Conservation (phyloP, 176 grass and related monocot species). For the Carex cristatella region DNA sequence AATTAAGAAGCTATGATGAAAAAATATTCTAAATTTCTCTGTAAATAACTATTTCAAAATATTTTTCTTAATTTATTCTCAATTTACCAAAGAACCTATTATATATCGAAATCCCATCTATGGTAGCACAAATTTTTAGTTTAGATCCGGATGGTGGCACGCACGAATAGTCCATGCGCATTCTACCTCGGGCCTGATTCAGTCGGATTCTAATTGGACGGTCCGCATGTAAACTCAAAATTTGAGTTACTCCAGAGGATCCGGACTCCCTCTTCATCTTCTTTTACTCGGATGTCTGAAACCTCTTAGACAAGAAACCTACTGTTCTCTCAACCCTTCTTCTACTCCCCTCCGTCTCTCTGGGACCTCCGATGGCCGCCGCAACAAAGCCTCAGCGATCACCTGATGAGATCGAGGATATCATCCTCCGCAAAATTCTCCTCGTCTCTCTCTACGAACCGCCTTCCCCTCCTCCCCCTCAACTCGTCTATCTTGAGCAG, state of each 20-base stretch:
- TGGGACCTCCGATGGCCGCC: slow-evolving; percentile 21
- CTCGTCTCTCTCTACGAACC: slow-evolving; percentile 64
- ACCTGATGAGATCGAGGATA: slow-evolving; percentile 81
- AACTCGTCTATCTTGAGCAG: slow-evolving; percentile 65
- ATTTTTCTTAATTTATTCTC: too few species aligned
- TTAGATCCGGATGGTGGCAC: too few species aligned
- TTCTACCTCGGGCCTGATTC: too few species aligned
- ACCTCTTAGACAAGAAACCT: slow-evolving; percentile 2
- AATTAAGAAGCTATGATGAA: too few species aligned
- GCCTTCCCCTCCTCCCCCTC: slow-evolving; percentile 30
- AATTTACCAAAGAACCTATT: too few species aligned
- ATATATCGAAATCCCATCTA: too few species aligned
- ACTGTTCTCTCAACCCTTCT: background rate
- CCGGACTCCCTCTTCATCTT: background rate
- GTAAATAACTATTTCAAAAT: too few species aligned
- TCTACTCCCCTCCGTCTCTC: background rate
- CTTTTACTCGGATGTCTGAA: background rate
- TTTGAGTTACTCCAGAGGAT: background rate
- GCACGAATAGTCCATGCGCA: too few species aligned
- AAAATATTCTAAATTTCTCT: too few species aligned
- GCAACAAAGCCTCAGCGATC: slow-evolving; percentile 55
- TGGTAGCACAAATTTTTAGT: too few species aligned
- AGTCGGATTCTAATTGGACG: too few species aligned
- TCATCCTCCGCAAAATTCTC: slow-evolving; percentile 96
- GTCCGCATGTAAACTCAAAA: too few species aligned